phyloP scores from a whole-genome alignment of 129 eudicot species.

The Flaveria linearis region DNA sequence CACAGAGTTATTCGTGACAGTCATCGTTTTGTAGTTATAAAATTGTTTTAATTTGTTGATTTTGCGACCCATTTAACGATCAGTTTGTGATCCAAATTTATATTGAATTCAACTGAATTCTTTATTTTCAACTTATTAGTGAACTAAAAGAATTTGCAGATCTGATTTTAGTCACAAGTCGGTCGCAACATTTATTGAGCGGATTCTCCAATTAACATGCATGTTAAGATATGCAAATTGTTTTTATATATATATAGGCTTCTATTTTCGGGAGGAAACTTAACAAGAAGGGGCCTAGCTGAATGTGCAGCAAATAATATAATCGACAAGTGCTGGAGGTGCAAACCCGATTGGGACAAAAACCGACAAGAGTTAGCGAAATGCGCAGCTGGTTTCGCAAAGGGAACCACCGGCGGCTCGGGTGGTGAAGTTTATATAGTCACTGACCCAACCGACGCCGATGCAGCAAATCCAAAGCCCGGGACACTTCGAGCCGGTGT shows the following conservation, averaged over 20 bases:
- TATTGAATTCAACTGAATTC: too few relatives aligned
- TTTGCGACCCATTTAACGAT: too few relatives aligned
- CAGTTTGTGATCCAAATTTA: too few relatives aligned
- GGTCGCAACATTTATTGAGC: too few relatives aligned
- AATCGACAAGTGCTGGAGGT: constrained; percentile 17
- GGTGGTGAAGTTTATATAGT: constrained; percentile 5
- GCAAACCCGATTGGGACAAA: constrained; percentile 15
- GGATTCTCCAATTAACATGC: too few relatives aligned
- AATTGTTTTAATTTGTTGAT: too few relatives aligned
- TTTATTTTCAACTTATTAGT: too few relatives aligned
- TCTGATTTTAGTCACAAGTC: too few relatives aligned
- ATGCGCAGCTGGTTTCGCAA: constrained; percentile 9
- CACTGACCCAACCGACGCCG: neutral
- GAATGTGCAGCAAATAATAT: neutral
- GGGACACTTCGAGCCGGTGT: constrained; percentile 13
- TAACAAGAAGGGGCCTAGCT: neutral
- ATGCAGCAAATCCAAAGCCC: neutral
- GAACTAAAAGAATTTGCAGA: too few relatives aligned
- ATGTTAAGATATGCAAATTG: neutral
- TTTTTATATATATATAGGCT: neutral
- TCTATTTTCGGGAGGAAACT: constrained; percentile 1
- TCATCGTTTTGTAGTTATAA: too few relatives aligned
- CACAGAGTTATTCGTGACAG: too few relatives aligned
- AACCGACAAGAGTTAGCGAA: constrained; percentile 9
- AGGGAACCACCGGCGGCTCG: constrained; percentile 3